Conservation (phyloP, 1,284 basidiomycete genomes). For the Ganoderma meredithae region DNA sequence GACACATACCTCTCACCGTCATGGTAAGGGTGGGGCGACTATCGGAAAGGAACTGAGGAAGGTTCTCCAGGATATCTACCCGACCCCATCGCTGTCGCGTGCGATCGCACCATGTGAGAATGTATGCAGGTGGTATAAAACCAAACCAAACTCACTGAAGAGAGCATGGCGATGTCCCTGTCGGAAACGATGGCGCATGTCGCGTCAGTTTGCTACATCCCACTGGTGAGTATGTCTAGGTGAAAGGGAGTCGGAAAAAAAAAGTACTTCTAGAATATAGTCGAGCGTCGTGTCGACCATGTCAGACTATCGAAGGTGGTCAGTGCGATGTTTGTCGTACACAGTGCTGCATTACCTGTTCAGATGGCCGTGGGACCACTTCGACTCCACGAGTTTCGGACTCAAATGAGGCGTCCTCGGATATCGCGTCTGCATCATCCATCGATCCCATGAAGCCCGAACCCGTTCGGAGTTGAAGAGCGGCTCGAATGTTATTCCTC, state of each 20-base stretch:
- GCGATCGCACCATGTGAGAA: no score
- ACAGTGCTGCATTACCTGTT: background rate
- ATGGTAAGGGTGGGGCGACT: background rate
- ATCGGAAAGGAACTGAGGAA: background rate
- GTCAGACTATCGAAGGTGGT: background rate
- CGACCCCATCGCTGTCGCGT: background rate
- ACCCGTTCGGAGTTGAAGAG: constrained; percentile 5
- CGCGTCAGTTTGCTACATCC: background rate
- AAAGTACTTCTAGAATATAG: background rate
- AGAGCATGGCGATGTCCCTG: no score
- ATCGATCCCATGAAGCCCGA: background rate
- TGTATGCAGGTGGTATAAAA: no score
- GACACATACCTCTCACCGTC: background rate
- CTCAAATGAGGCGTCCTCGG: background rate
- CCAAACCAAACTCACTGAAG: no score
- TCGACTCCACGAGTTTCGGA: background rate
- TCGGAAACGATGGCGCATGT: no score
- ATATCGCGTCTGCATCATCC: background rate
- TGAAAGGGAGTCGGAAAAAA: background rate
- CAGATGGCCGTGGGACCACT: background rate
- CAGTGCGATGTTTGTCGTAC: background rate
- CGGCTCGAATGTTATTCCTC: background rate
- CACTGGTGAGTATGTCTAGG: background rate
- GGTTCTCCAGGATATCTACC: background rate
- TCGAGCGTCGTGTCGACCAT: background rate